Conservation (phyloP, 306 rosid genomes). For the Prunus dulcis region DNA sequence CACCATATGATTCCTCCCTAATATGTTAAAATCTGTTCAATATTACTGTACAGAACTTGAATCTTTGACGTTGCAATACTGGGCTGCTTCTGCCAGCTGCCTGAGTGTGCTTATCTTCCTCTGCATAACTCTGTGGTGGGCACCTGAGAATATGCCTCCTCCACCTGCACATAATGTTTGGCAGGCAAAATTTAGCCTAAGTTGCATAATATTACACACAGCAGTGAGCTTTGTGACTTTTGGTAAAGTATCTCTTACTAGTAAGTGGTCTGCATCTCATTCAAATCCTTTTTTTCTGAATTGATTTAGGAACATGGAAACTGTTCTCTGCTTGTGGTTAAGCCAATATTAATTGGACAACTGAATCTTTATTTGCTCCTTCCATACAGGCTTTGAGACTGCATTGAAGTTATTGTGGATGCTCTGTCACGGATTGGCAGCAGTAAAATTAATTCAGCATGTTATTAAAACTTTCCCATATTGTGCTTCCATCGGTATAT, state of each 20-base stretch:
- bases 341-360: background rate
- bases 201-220: slow-evolving; percentile 41
- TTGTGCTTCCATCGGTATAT: slow-evolving; percentile 89
- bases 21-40: slow-evolving; percentile 3
- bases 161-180: slow-evolving; percentile 20
- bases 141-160: slow-evolving; percentile 6
- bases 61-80: slow-evolving; percentile 74
- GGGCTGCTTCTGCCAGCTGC: slow-evolving; percentile 81
- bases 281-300: background rate
- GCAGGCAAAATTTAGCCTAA: slow-evolving; percentile 47
- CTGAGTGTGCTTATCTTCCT: slow-evolving; percentile 60
- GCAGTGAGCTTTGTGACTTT: slow-evolving; percentile 45
- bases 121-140: slow-evolving; percentile 26
- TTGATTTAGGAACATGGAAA: background rate
- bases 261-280: slow-evolving; percentile 36
- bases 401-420: slow-evolving; percentile 64
- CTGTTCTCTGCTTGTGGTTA: slow-evolving; percentile 9
- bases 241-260: slow-evolving; percentile 40
- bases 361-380: slow-evolving; percentile 7
- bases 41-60: slow-evolving; percentile 58
- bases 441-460: slow-evolving; percentile 70
- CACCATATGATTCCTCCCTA: background rate
- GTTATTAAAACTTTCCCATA: slow-evolving; percentile 72
- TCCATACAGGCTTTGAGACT: slow-evolving; percentile 47
- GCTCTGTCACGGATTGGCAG: slow-evolving; percentile 75